Percentiles rank a stretch among this genome's conserved stretches.
Conservation (phyloP, 495 filamentous ascomycete species). For the Neurospora intermedia region DNA sequence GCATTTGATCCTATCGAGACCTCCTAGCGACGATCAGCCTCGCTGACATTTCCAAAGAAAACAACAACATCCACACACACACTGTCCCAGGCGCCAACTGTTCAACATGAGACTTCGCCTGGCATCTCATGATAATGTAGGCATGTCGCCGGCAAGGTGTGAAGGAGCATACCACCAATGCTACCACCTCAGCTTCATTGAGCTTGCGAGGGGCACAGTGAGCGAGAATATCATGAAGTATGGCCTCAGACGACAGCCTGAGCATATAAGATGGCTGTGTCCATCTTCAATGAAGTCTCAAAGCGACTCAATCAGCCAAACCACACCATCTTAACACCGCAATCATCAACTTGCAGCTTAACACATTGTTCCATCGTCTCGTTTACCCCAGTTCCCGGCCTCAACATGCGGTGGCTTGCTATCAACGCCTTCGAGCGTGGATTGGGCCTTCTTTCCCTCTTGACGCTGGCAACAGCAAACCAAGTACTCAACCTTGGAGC, state of each 20-base stretch:
- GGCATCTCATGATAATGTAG: neutral
- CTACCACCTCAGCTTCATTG: neutral
- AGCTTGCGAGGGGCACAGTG: neutral
- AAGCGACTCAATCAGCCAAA: neutral
- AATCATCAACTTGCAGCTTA: neutral
- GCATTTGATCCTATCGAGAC: no score
- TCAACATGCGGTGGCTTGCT: neutral
- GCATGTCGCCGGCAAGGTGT: neutral
- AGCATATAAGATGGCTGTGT: neutral
- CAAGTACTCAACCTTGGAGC: neutral
- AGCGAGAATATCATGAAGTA: neutral
- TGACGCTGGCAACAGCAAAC: neutral
- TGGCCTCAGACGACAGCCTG: neutral
- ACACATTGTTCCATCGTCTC: neutral
- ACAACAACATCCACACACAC: neutral
- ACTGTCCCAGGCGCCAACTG: no score
- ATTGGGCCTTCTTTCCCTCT: neutral
- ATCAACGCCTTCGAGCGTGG: neutral
- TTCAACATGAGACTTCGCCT: neutral
- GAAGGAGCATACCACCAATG: neutral
- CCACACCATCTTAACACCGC: neutral
- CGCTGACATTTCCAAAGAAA: neutral
- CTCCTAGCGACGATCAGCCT: neutral
- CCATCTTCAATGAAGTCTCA: neutral
- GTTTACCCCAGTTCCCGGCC: neutral